Evolutionary conservation across 768 basidiomycete species (phyloP), one percentile per base, ranked within the genome.

Genomic region (Tylopilus balloui): DNA sequence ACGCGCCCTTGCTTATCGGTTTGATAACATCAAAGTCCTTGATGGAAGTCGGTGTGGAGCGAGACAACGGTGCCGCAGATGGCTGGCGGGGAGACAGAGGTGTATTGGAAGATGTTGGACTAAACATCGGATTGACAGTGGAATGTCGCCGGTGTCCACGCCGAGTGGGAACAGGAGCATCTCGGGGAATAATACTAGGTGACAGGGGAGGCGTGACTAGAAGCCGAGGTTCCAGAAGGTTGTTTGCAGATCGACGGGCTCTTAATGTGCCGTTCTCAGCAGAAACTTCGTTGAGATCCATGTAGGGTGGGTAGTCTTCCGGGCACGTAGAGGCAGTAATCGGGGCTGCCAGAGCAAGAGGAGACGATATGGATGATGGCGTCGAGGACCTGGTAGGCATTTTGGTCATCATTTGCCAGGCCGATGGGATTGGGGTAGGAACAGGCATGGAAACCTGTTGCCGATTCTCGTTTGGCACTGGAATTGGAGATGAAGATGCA

Each of bases 11-110:
- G 67, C 89, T 92, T 66, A 99, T 99, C 3, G 96, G 96, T 69
- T 99, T 99, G 76, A 99, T 95, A 63, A 99, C 85, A 62, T 98
- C 95, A 60, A 99, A 99, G 67, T 99, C 96, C 68, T 93, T 97
- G 71, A 98, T 97, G 6, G 94, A 95, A 4, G 94, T 87, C 2
- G 90, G 83, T 11, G 82, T 84, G 15, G 88, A 81, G 21, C 92
- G 80, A 27, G 90, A 78, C 32, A 88, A 69, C 1, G 92, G 89
- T 1, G 83, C 84, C 7, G 79, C 75, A 5, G 92, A 83, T 8
- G 88, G 76, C 50, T 95, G 81, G 21, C 95, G 80, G 27, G 96
- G 96, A 15, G 96, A 98, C 2, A 94, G 71, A 1, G 92, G 90
- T 57, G 69, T 64, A 34, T 57, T 69, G 14, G 58, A 68, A 34